Conservation (phyloP, 225 moss, liverwort and hornwort species). For the Climacium dendroides region DNA sequence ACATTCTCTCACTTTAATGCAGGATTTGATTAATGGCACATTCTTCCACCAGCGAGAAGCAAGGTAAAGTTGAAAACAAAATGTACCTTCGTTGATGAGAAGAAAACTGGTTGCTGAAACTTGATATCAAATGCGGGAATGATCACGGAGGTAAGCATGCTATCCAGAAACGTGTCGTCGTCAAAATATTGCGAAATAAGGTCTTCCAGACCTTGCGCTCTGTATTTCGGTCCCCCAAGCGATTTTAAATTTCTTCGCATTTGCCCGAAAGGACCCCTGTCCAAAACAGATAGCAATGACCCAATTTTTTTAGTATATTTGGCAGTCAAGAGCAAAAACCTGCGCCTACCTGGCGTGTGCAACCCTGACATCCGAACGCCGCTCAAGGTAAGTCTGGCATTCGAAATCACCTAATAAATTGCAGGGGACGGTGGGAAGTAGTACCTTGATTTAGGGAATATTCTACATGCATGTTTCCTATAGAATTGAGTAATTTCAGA, state of each 20-base stretch:
- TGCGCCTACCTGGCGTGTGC: background rate
- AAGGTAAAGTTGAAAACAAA: background rate
- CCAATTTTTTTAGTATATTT: background rate
- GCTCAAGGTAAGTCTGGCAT: background rate
- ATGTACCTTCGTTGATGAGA: constrained; percentile 35
- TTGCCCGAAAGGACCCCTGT: constrained; percentile 40
- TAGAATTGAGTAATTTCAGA: constrained; percentile 24
- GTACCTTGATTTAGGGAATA: constrained; percentile 35
- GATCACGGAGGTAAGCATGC: constrained; percentile 44
- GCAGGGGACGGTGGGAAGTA: background rate
- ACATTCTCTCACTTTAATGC: background rate
- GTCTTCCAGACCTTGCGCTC: constrained; percentile 22
- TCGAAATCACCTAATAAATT: background rate
- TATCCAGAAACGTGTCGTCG: constrained; percentile 9
- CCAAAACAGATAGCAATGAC: background rate
- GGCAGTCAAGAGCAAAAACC: background rate
- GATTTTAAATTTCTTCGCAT: constrained; percentile 33
- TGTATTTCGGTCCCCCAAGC: constrained; percentile 36
- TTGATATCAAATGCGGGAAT: constrained; percentile 50
- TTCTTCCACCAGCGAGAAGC: background rate
- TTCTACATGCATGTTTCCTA: constrained; percentile 16
- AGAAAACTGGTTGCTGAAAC: constrained; percentile 39
- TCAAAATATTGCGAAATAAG: constrained; percentile 25
- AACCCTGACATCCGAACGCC: background rate
- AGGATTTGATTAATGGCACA: background rate